Conservation (phyloP, 805 yeast species). For the Yamadazyma akitaensis region DNA sequence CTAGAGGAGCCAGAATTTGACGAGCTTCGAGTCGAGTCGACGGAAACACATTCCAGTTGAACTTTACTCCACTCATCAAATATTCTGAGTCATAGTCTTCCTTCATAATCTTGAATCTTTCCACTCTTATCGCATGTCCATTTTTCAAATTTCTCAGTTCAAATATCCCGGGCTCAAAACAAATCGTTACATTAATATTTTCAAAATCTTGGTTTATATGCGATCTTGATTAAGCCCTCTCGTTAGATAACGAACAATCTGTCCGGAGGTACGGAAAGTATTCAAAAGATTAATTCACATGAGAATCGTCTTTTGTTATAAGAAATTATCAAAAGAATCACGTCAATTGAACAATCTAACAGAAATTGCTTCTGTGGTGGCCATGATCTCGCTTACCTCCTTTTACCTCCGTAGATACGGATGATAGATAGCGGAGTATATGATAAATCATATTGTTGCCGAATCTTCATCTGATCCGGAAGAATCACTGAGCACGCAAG, state of each 20-base stretch:
- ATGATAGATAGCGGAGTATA: no score
- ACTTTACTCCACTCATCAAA: slow-evolving; percentile 19
- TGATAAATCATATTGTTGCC: neutral
- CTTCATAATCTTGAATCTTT: neutral
- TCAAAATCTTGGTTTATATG: no score
- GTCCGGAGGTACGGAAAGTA: no score
- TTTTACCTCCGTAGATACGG: no score
- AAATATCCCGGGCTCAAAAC: neutral
- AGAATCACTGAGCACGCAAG: neutral
- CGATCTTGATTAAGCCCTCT: no score
- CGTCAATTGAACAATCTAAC: no score
- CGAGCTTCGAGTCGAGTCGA: slow-evolving; percentile 35
- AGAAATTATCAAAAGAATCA: no score
- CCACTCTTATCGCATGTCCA: neutral
- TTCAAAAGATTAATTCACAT: no score
- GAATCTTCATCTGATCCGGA: neutral
- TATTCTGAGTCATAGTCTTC: slow-evolving; percentile 3
- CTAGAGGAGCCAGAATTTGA: slow-evolving; percentile 32
- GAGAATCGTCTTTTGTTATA: no score
- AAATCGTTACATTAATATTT: neutral
- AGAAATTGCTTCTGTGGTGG: no score
- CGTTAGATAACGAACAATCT: no score
- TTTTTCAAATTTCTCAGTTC: neutral
- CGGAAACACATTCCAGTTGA: slow-evolving; percentile 65
- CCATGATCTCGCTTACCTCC: no score